Base-by-base conservation (phyloP, 2,329 filamentous ascomycete genomes). In the Apiospora malaysiana region DNA sequence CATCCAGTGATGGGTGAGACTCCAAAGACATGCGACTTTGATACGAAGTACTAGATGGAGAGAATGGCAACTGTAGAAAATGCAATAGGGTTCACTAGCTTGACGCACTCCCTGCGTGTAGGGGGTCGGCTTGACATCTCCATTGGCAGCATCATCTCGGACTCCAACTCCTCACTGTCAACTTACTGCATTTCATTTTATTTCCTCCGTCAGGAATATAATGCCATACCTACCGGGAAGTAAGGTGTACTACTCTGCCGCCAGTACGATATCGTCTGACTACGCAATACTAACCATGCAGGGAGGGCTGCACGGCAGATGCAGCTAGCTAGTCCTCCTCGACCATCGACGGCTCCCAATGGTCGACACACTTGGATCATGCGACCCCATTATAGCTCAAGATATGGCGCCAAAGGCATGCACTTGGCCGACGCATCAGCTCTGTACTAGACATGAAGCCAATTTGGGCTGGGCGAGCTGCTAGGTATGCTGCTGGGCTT, bases 241-340 rank as follows among this genome's bases (percentile, higher is more conserved):
- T 21, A 59, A 27, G 3, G 51, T 59, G 27, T 59, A 27, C 51
- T n/a, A 32, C 27, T 45, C 42, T 59, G 16, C 42, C 16, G 12
- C 27, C 27, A 37, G 51, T 59, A 59, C 51, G 51, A 59, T 59
- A 59, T 37, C 51, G 51, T 59, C 51, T 59, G 51, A 59, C 51
- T 59, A 59, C 21, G 51, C 51, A 27, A 59, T 59, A 14, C 51
- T 59, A 59, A 27, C 51, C 51, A 59, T 37, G 51, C 51, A 59
- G 21, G 51, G 51, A 37, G 51, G 51, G 18, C 51, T n/a, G 27
- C 51, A 59, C 51, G 27, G 27, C 51, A 59, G 27, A 21, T 59
- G 51, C 51, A 59, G 27, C 51, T 59, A 59, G 16, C 14, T 37
- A 59, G 51, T 59, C 0, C 51, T n/a, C 12, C 51, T 16, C 51